These are phyloP conservation scores for Cercospora sp. DNA, from an alignment of 2,329 filamentous ascomycete genomes.

Conservation along the genomic window DNA sequence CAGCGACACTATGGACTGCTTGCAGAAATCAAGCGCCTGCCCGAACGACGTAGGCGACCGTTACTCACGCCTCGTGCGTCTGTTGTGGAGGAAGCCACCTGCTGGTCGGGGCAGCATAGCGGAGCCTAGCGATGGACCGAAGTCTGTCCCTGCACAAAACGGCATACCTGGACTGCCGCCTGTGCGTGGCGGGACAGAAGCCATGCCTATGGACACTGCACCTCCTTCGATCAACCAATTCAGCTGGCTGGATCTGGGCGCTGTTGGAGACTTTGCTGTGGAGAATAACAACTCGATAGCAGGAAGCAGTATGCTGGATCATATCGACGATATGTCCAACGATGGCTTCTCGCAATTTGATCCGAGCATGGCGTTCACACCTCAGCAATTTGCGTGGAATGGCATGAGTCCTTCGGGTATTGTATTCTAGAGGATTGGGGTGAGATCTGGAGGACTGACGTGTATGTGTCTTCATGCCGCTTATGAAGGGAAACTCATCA, in stretches of 20 bases:
- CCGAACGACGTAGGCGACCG: conserved; percentile 61
- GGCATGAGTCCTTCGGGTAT: conserved; percentile 31
- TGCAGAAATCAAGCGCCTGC: conserved; percentile 59
- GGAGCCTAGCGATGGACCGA: conserved; percentile 27
- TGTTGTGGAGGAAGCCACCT: conserved; percentile 56
- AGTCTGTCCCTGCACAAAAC: conserved; percentile 20
- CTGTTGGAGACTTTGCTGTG: conserved; percentile 57
- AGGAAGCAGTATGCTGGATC: conserved; percentile 34
- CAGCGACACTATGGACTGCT: conserved; percentile 58
- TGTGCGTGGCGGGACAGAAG: conserved; percentile 9
- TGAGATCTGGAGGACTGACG: not conserved
- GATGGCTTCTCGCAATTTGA: conserved; percentile 36
- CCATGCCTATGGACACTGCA: conserved; percentile 25
- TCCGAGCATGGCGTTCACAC: conserved; percentile 31
- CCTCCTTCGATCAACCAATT: conserved; percentile 53
- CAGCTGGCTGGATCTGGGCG: conserved; percentile 62
- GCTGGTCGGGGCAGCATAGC: conserved; percentile 29
- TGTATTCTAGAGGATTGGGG: conserved; percentile 27
- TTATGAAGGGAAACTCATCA: no score
- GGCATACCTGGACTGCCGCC: conserved; percentile 15
- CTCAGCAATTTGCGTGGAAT: conserved; percentile 32
- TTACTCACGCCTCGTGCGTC: conserved; percentile 61
- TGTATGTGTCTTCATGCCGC: no score
- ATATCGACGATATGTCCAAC: conserved; percentile 33
- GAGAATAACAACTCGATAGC: conserved; percentile 36